Conservation (phyloP, 2,329 filamentous ascomycete genomes). For the Chlorencoelia australis region DNA sequence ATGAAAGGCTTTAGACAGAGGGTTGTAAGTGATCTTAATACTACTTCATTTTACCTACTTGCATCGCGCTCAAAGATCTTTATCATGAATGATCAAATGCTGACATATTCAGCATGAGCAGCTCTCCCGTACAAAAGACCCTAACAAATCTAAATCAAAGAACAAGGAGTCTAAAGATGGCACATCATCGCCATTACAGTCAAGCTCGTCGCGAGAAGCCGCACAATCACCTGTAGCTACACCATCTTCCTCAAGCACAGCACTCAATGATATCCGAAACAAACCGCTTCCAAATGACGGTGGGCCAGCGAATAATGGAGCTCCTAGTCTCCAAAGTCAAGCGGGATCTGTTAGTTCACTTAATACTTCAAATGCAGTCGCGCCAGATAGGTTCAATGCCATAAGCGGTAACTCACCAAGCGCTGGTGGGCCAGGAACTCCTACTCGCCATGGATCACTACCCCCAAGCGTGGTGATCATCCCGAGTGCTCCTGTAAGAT, state of each 20-base stretch:
- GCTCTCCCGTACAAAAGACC: conserved; percentile 82
- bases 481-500: conserved; percentile 78
- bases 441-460: conserved; percentile 52
- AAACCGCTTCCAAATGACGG: conserved; percentile 61
- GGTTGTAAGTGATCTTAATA: conserved; percentile 59
- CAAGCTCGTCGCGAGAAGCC: conserved; percentile 40
- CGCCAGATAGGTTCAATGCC: conserved; percentile 35
- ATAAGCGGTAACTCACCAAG: conserved; percentile 30
- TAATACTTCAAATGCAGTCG: conserved; percentile 19
- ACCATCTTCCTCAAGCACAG: conserved; percentile 81
- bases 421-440: conserved; percentile 43
- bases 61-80: conserved; percentile 2
- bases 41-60: conserved; percentile 9
- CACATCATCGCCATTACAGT: conserved; percentile 63
- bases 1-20: conserved; percentile 98
- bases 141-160: conserved; percentile 70
- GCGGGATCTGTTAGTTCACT: conserved; percentile 25
- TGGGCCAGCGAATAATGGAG: conserved; percentile 20
- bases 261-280: conserved; percentile 74
- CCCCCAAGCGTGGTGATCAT: conserved; percentile 90
- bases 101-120: conserved; percentile 56
- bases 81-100: conserved; percentile 20
- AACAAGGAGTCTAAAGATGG: conserved; percentile 65
- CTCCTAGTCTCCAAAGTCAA: conserved; percentile 17
- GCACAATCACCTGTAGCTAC: conserved; percentile 57